Evolutionary conservation across 164 flowering plant species (phyloP).

Genomic region (Vitis riparia): DNA sequence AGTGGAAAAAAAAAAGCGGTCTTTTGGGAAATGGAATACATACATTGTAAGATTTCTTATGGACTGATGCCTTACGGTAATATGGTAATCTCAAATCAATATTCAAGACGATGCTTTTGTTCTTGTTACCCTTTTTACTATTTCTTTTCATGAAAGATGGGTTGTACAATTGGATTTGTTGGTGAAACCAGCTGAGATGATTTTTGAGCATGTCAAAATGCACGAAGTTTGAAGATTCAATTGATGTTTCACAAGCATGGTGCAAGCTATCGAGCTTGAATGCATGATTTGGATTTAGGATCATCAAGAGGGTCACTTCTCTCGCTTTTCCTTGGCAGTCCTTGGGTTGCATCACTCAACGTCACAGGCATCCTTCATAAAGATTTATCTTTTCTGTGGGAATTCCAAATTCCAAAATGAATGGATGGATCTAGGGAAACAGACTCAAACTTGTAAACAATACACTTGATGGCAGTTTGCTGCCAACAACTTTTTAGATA

Average conservation of each 20-base stretch:
- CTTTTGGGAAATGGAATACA: no score
- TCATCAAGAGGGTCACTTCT: not conserved
- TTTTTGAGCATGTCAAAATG: not conserved
- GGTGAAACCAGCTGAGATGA: not conserved
- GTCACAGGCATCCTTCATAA: not conserved
- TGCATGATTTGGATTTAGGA: not conserved
- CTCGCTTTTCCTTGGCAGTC: not conserved
- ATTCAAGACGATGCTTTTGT: no score
- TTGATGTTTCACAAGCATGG: not conserved
- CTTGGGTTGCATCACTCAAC: not conserved
- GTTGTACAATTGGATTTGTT: not conserved
- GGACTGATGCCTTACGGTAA: not conserved
- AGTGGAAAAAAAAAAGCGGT: not conserved
- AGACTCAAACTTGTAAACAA: no score
- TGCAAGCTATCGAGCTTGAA: not conserved
- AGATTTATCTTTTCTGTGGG: not conserved
- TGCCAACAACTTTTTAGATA: no score
- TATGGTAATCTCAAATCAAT: no score
- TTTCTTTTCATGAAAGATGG: not conserved
- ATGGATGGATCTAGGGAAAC: no score
- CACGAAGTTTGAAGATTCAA: not conserved
- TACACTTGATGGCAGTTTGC: no score
- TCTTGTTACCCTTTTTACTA: not conserved
- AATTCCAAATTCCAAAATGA: no score
- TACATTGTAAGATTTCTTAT: not conserved